Percentiles rank a stretch among this genome's conserved stretches.
These are phyloP conservation scores for Saccharomyces hybrid DNA, from an alignment of 1,139 yeast species.

Conservation along the genomic window DNA sequence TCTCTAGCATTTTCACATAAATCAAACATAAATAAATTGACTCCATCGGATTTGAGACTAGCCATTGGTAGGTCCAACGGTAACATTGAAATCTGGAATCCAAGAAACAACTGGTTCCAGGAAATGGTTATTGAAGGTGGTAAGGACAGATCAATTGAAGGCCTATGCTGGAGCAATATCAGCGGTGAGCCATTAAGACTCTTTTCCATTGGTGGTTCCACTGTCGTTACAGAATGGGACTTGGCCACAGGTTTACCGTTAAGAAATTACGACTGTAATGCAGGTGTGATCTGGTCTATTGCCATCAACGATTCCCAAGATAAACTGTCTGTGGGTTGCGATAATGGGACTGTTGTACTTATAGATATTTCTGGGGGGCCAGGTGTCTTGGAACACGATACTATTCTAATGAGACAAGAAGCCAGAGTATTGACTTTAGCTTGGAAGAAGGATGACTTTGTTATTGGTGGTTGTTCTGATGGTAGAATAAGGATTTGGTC, in stretches of 20 bases:
- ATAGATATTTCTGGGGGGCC: constrained; percentile 81
- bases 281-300: constrained; percentile 91
- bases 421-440: constrained; percentile 72
- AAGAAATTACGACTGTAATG: constrained; percentile 78
- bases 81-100: constrained; percentile 94
- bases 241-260: constrained; percentile 63
- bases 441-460: constrained; percentile 57
- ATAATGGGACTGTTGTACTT: constrained; percentile 83
- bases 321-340: constrained; percentile 86
- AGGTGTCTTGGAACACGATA: constrained; percentile 70
- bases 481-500: constrained; percentile 88
- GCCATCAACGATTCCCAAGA: constrained; percentile 56
- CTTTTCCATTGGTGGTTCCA: constrained; percentile 92
- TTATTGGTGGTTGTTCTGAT: constrained; percentile 94
- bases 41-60: constrained; percentile 61
- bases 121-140: constrained; percentile 71
- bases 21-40: constrained; percentile 40
- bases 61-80: constrained; percentile 96
- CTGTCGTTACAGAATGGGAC: constrained; percentile 91
- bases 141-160: constrained; percentile 78
- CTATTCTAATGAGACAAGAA: constrained; percentile 76
- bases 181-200: constrained; percentile 54
- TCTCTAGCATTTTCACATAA: constrained; percentile 71
- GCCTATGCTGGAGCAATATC: constrained; percentile 64
- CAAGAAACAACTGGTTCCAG: constrained; percentile 52